Evolutionary conservation across 2,329 filamentous ascomycete species (phyloP), one percentile per base, ranked within the genome.

Genomic region (Stromatinia cepivora): DNA sequence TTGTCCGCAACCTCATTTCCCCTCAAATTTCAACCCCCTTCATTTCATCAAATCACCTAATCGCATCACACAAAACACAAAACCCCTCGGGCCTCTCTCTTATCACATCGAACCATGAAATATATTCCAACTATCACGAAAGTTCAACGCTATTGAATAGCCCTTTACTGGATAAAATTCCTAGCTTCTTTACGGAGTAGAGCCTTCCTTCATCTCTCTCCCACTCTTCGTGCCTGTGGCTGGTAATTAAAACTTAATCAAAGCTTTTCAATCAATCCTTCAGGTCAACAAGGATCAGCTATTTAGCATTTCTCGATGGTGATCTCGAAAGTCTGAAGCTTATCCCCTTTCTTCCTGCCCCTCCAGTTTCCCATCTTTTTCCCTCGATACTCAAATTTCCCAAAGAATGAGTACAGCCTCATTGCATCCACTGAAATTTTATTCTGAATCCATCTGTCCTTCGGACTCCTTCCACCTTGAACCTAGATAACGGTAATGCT

Each of bases 181-280:
- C 48, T 13, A 52, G 22, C 9, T 13, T 52, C 48, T n/a, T 25
- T 3, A 22, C 22, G 7, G 48, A 25, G 48, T 25, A 11, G n/a
- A 13, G 48, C 13, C 34, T 58, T 39, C 36, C 9, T 7, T 36
- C 10, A 11, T 28, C 17, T 31, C 39, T 20, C 36, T 15, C 28
- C 56, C 57, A 62, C 45, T 50, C 31, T 62, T 36, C 11, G 46
- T 62, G 46, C 45, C 11, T 48, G 59, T 50, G 59, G 59, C 59
- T 50, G 45, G 56, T 58, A 58, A 58, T 39, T 25, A 58, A n/a
- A 58, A 39, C 56, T 42, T 58, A 15, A 58, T 58, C 25, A 34
- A n/a, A 50, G 22, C 45, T 36, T 45, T 36, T 17, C 10, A n/a
- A 10, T 22, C 6, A 48, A 62, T 50, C 13, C 13, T 50, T 62